Evolutionary conservation across 495 filamentous ascomycete genomes (phyloP).

Genomic region (Aspergillus olivimuriae): DNA sequence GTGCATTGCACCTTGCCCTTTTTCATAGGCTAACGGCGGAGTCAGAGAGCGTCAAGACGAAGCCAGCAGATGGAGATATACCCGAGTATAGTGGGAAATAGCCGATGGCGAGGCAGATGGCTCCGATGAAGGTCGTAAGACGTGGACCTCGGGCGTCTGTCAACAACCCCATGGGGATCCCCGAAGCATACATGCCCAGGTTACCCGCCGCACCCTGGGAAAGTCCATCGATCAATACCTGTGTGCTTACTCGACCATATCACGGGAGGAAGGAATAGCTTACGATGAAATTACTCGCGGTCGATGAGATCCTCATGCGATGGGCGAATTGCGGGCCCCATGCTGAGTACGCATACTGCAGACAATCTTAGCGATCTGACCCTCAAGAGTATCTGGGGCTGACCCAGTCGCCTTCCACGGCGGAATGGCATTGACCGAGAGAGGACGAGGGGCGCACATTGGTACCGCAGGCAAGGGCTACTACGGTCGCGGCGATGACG

Average conservation of each 20-base stretch:
- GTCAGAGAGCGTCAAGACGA: background rate
- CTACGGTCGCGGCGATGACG: conserved; percentile 76
- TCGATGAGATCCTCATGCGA: conserved; percentile 76
- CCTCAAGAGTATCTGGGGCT: background rate
- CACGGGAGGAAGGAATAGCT: conserved; percentile 18
- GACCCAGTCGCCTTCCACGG: no score
- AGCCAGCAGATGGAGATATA: conserved; percentile 18
- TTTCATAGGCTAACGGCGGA: conserved; percentile 35
- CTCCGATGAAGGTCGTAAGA: conserved; percentile 66
- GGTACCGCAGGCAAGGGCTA: conserved; percentile 85
- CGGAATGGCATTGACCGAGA: background rate
- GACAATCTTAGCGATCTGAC: background rate
- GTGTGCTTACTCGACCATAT: conserved; percentile 1
- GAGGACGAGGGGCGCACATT: conserved; percentile 63
- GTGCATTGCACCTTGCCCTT: conserved; percentile 51
- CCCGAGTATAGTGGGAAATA: conserved; percentile 75
- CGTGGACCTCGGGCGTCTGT: conserved; percentile 80
- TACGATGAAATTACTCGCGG: conserved; percentile 85
- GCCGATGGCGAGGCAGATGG: conserved; percentile 61
- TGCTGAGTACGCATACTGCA: conserved; percentile 94
- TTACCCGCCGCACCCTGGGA: conserved; percentile 84
- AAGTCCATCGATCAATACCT: conserved; percentile 13
- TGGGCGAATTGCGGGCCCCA: conserved; percentile 95
- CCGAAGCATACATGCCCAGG: conserved; percentile 88
- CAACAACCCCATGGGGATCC: conserved; percentile 83